Base-by-base conservation (phyloP, 2,329 filamentous ascomycete species). In the Herpomyces periplanetae region DNA sequence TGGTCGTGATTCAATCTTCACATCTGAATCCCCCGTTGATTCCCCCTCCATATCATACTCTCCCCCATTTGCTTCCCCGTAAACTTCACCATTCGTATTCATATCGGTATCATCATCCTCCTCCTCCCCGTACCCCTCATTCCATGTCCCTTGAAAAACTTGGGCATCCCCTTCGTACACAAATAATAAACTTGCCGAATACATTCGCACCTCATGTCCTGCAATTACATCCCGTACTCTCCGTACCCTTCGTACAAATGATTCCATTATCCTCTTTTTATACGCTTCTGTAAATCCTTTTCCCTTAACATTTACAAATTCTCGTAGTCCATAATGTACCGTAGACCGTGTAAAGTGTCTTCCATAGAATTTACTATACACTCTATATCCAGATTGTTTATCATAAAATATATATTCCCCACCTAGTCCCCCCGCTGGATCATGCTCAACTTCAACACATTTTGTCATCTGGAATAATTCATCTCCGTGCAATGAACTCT, bases 131-230 rank as follows among this genome's bases (percentile, higher is more conserved):
- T 9, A 8, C 31, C 29, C 3, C 47, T 20, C 31, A 41, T 26
- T 36, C 37, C 16, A 61, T 38, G 13, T 56, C 52, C 3, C 38
- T 33, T 3, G 43, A 37, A 29, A 60, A 58, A 47, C 47, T 9
- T 47, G 40, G 2, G 41, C 36, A 26, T 62, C 51, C 4, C 57
- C 57, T 34, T 63, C 57, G 27, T 61, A 63, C 7, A 61, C 50
- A 14, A 62, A 45, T 17, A 63, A 32, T 8, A 63, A 41, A 27
- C 52, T 60, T 1, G 56, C 45, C 7, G 51, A 54, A 32, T 60
- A 62, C 55, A 63, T 62, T 18, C 56, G 41, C 29, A 50, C 58
- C 34, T 63, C 57, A 24, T 54, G 48, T 15, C 42, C 39, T 30
- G 59, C 53, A 15, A 58, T 41, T 21, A 48, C 45, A 7, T 43